Percentiles rank a stretch among this genome's conserved stretches.
These are phyloP conservation scores for Serendipita sp. DNA, from an alignment of 768 basidiomycete genomes.

Conservation along the genomic window DNA sequence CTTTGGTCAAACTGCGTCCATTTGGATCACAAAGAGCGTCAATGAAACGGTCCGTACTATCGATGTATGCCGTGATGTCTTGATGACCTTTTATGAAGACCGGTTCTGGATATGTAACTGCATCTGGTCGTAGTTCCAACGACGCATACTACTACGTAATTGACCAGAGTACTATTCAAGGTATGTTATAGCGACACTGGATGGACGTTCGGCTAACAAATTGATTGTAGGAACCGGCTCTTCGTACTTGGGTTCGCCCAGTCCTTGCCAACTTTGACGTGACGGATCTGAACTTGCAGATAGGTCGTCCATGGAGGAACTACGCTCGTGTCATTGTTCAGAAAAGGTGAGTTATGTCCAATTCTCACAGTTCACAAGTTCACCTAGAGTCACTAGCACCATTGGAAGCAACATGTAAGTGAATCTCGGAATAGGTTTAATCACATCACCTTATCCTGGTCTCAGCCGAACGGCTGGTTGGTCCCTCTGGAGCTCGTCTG, in stretches of 20 bases:
- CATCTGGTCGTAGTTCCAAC: not conserved
- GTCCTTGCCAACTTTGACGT: not conserved
- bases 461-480: constrained; percentile 15
- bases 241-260: not conserved
- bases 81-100: not conserved
- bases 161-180: constrained; percentile 1
- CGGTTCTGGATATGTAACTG: constrained; percentile 1
- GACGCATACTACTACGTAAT: not conserved
- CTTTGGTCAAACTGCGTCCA: constrained; percentile 3
- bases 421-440: not conserved
- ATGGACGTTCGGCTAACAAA: not conserved
- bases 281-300: not conserved
- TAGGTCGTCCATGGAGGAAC: not conserved
- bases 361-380: not conserved
- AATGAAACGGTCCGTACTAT: not conserved
- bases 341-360: not conserved
- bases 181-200: not conserved
- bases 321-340: constrained; percentile 5
- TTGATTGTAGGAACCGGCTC: not conserved
- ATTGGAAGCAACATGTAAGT: constrained; percentile 4
- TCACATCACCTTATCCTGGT: not conserved
- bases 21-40: constrained; percentile 2
- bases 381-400: not conserved
- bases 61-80: not conserved
- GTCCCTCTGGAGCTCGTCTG: constrained; percentile 15